These are phyloP conservation scores for Guyanaporus albipodus DNA, from an alignment of 768 basidiomycete genomes.

Conservation along the genomic window DNA sequence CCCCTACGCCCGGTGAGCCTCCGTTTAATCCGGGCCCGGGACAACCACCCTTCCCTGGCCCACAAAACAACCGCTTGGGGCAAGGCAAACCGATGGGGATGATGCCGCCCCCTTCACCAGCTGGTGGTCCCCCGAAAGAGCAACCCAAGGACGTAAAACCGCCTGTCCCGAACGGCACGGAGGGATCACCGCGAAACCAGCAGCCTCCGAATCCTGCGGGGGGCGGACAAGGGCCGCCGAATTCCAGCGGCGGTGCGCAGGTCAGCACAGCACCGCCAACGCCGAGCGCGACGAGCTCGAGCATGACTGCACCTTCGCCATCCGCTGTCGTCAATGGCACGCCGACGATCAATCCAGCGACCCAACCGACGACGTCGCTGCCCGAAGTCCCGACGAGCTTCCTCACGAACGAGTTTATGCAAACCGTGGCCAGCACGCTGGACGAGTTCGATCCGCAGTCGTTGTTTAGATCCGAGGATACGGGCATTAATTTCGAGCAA, in stretches of 20 bases:
- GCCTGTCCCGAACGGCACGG: slow-evolving; percentile 27
- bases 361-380: slow-evolving; percentile 21
- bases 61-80: slow-evolving; percentile 30
- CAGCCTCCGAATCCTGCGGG: slow-evolving; percentile 27
- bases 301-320: slow-evolving; percentile 38
- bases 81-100: slow-evolving; percentile 40
- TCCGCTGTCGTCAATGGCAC: slow-evolving; percentile 33
- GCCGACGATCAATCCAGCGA: slow-evolving; percentile 27
- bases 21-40: slow-evolving; percentile 36
- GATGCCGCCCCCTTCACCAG: slow-evolving; percentile 53
- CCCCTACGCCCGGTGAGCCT: slow-evolving; percentile 44
- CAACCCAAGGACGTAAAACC: slow-evolving; percentile 33
- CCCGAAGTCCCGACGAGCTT: slow-evolving; percentile 26
- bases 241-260: slow-evolving; percentile 16
- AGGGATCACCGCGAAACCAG: slow-evolving; percentile 44
- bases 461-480: slow-evolving; percentile 43
- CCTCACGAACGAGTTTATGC: slow-evolving; percentile 41
- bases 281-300: slow-evolving; percentile 31
- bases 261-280: slow-evolving; percentile 37
- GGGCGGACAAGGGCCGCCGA: slow-evolving; percentile 22
- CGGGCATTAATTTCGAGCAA: slow-evolving; percentile 59
- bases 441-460: slow-evolving; percentile 36
- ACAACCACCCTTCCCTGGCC: slow-evolving; percentile 33
- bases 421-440: slow-evolving; percentile 37
- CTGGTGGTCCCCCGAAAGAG: slow-evolving; percentile 29